Evolutionary conservation across 257 asterid species (phyloP).

Genomic region (Solanum rostratum): DNA sequence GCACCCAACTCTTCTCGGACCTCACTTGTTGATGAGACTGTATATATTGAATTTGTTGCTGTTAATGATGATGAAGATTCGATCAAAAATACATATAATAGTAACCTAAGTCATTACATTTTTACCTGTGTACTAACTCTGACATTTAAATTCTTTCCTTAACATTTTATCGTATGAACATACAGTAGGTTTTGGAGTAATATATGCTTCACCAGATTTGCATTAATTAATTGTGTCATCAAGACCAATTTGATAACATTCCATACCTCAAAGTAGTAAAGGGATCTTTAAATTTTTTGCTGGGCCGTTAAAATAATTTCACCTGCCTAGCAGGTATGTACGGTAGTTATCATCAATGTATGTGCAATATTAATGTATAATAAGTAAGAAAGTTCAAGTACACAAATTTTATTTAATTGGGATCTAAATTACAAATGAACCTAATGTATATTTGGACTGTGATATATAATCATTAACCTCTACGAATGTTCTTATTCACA

Average conservation of each 20-base stretch:
- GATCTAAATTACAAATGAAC: not conserved
- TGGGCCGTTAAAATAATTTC: no score
- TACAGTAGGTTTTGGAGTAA: not conserved
- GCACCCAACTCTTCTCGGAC: not conserved
- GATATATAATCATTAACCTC: not conserved
- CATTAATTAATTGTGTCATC: not conserved
- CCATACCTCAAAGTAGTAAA: no score
- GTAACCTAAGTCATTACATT: not conserved
- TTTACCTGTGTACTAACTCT: not conserved
- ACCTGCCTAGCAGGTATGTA: no score
- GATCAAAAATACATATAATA: not conserved
- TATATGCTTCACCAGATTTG: not conserved
- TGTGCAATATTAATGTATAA: no score
- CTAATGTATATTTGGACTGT: not conserved
- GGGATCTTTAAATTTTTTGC: no score
- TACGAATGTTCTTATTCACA: no score
- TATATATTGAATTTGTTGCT: not conserved
- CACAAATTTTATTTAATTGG: no score
- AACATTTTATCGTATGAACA: not conserved
- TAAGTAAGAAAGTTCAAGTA: no score
- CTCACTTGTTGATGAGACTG: fast-evolving
- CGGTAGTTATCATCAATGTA: no score
- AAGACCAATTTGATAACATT: not conserved
- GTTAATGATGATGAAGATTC: not conserved
- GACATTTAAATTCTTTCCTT: not conserved